Evolutionary conservation across 305 asterid genomes (phyloP), one percentile per base, ranked within the genome.

Genomic region (Ajuga reptans): DNA sequence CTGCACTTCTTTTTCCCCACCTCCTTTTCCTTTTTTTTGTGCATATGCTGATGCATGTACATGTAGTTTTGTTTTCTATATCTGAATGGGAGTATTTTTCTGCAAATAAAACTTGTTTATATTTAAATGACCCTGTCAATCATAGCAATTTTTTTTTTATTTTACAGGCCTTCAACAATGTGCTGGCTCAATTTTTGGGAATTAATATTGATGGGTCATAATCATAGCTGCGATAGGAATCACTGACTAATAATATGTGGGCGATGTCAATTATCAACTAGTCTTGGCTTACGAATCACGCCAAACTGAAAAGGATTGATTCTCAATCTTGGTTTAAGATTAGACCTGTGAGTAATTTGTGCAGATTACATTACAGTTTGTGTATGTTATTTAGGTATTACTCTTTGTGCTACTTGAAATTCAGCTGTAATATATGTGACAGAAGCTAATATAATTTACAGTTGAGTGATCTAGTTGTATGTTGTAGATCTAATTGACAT

Each of bases 141-240:
- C 57, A 46, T 49, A 46, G 37, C 61, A 12, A 64, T 24, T 7
- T 31, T 29, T 45, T 72, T 65, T 75, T n/a, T n/a, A n/a, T 59
- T 64, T 60, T 15, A 71, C 94, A 94, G 96, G 96, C 91, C 68
- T 91, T 85, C 84, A 81, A 84, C 77, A 85, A 87, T 75, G 95
- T 87, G 77, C 81, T 89, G 75, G 89, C 75, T 72, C 88, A 81
- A 68, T 82, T 84, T 79, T 66, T 89, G 89, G 87, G 90, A 74
- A 53, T 86, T 66, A 77, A 83, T 60, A 72, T 77, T 62, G 84
- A 75, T 73, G 82, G 79, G 64, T 75, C 77, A 37, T 78, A 84
- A 68, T 80, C 78, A 57, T 72, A 41, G 14, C 71, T 49, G 75
- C 72, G 76, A 81, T 78, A 78, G 77, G 81, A 67, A 64, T 66